Evolutionary conservation across 2,329 filamentous ascomycete genomes (phyloP).

Genomic region (Fusarium sp.): DNA sequence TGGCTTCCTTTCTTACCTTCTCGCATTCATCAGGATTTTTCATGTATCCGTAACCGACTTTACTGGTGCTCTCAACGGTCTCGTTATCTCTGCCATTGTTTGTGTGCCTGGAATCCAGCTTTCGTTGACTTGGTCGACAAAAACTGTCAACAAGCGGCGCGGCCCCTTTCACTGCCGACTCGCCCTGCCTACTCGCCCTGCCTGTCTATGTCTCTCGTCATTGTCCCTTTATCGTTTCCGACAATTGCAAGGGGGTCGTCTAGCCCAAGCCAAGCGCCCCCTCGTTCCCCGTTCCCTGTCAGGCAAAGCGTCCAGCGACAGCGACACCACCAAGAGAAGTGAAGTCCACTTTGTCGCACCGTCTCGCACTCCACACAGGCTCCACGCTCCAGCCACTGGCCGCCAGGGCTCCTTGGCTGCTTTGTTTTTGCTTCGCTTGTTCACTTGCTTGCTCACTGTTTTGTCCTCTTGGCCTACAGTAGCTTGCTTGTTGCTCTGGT

Average conservation of each 20-base stretch:
- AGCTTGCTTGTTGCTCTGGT: not conserved
- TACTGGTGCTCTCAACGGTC: constrained; percentile 18
- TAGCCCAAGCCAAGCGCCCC: constrained; percentile 34
- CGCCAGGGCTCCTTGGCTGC: constrained; percentile 27
- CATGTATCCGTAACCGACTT: not conserved
- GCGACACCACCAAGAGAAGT: constrained; percentile 32
- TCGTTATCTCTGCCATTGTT: constrained; percentile 11
- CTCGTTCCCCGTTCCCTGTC: constrained; percentile 35
- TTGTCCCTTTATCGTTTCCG: constrained; percentile 23
- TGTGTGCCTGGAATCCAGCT: constrained; percentile 2
- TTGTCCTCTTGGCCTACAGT: constrained; percentile 11
- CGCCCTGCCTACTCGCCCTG: constrained; percentile 32
- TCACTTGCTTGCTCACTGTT: constrained; percentile 4
- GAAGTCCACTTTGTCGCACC: constrained; percentile 32
- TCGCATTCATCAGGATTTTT: constrained; percentile 18
- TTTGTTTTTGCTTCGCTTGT: constrained; percentile 13
- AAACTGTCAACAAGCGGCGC: constrained; percentile 15
- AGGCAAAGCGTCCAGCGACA: constrained; percentile 41
- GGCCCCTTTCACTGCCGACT: constrained; percentile 20
- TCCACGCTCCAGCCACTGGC: constrained; percentile 43
- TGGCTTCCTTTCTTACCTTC: constrained; percentile 24
- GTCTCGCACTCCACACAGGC: constrained; percentile 34
- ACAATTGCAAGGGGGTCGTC: constrained; percentile 21
- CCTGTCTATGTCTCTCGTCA: constrained; percentile 29
- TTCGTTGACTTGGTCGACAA: constrained; percentile 21